phyloP scores from a whole-genome alignment of 345 rosid species.

The Euphorbia lathyris region DNA sequence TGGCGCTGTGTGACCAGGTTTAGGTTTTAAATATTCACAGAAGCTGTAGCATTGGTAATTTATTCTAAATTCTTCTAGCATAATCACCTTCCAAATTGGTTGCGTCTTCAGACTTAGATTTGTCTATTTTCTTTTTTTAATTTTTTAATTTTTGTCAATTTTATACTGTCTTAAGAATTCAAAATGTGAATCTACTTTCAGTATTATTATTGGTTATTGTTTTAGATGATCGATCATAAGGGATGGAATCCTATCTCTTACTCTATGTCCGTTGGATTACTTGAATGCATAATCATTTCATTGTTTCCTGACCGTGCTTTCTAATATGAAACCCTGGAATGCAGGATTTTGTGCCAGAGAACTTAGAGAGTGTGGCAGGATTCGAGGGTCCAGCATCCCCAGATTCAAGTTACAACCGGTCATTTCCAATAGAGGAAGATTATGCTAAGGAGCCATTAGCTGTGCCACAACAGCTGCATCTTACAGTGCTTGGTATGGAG shows the following conservation, averaged over 20 bases:
- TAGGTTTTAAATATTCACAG: background rate
- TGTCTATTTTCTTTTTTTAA: background rate
- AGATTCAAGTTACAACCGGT: conserved; percentile 61
- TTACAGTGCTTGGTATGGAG: conserved; percentile 56
- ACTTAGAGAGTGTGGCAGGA: conserved; percentile 64
- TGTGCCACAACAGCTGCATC: conserved; percentile 72
- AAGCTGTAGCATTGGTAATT: background rate
- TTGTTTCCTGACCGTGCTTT: background rate
- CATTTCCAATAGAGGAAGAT: conserved; percentile 60
- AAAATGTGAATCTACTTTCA: background rate
- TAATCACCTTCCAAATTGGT: background rate
- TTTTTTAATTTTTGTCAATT: too few species aligned
- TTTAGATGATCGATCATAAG: background rate
- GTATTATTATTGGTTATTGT: too few species aligned
- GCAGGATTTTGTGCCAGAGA: conserved; percentile 79
- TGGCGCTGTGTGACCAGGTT: background rate
- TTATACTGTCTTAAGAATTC: background rate
- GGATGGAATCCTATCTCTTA: background rate
- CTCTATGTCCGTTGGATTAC: background rate
- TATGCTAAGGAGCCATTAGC: conserved; percentile 68
- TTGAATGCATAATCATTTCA: background rate
- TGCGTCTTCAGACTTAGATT: background rate
- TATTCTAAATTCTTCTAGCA: background rate
- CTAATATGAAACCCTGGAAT: background rate
- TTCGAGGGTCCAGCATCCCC: conserved; percentile 87